A percentile compares a stretch with the other conserved stretches of the same genome.
Evolutionary conservation across 2,329 filamentous ascomycete genomes (phyloP).

Genomic region (Polychaeton citri): DNA sequence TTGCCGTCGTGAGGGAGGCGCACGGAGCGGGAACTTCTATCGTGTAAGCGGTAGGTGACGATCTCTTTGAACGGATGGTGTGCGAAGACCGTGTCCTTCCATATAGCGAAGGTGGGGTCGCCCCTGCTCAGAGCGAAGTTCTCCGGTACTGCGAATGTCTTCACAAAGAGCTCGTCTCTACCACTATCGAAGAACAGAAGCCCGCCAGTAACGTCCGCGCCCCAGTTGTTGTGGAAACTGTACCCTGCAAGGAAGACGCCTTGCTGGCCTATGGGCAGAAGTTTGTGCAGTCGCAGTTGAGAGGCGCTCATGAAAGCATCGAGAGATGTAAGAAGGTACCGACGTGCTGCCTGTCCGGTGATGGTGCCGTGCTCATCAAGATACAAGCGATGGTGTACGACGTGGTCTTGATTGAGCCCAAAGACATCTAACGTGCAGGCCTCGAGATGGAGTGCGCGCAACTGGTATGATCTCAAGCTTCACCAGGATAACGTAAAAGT

Average conservation of each 20-base stretch:
- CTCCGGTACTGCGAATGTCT: background rate
- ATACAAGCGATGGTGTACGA: background rate
- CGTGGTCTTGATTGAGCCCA: background rate
- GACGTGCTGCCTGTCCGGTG: background rate
- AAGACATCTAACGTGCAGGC: background rate
- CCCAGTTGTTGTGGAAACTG: background rate
- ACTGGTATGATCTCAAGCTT: background rate
- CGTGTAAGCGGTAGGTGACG: background rate
- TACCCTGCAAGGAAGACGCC: background rate
- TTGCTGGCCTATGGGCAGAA: background rate
- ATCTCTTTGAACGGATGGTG: background rate
- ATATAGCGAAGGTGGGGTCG: background rate
- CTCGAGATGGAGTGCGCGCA: background rate
- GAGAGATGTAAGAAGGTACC: background rate
- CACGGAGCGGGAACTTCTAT: background rate
- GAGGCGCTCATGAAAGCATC: background rate
- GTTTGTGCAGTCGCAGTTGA: background rate
- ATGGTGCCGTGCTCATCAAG: background rate
- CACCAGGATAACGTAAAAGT: background rate
- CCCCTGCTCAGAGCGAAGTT: background rate
- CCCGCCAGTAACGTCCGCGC: background rate
- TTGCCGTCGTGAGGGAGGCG: background rate
- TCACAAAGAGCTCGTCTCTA: background rate
- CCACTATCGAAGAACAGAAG: background rate
- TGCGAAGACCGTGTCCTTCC: background rate